Conservation (phyloP, 1,139 yeast genomes). For the Pichia sp. region DNA sequence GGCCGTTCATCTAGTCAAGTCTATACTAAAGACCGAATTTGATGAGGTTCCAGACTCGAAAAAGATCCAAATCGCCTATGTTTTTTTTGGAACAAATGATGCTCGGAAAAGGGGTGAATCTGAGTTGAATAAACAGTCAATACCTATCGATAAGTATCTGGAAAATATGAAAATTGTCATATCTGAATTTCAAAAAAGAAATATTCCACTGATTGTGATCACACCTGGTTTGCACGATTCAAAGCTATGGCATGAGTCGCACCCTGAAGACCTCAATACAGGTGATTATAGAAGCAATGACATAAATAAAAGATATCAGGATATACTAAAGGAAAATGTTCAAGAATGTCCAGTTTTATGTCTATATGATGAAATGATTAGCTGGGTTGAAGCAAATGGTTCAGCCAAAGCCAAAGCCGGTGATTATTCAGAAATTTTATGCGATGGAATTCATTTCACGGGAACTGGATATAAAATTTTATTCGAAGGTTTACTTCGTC, state of each 20-base stretch:
- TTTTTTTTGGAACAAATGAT: conserved; percentile 80
- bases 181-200: conserved; percentile 30
- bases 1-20: conserved; percentile 38
- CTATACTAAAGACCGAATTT: conserved; percentile 38
- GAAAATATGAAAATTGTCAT: conserved; percentile 40
- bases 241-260: conserved; percentile 27
- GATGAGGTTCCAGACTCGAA: conserved; percentile 25
- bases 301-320: conserved; percentile 39
- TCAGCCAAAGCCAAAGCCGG: conserved; percentile 2
- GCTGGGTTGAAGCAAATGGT: conserved; percentile 5
- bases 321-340: conserved; percentile 30
- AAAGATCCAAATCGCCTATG: conserved; percentile 29
- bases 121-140: conserved; percentile 39
- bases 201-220: conserved; percentile 42
- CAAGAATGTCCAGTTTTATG: conserved; percentile 37
- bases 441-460: conserved; percentile 58
- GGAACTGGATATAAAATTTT: conserved; percentile 51
- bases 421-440: conserved; percentile 17
- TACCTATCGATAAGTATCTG: conserved; percentile 40
- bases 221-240: conserved; percentile 58
- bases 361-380: conserved; percentile 37
- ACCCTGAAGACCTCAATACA: conserved; percentile 23
- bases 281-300: conserved; percentile 35
- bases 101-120: conserved; percentile 30
- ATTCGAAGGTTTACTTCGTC: conserved; percentile 33